These are phyloP conservation scores for Leishmania amazonensis DNA, from an alignment of 208 protist genomes.

Conservation along the genomic window DNA sequence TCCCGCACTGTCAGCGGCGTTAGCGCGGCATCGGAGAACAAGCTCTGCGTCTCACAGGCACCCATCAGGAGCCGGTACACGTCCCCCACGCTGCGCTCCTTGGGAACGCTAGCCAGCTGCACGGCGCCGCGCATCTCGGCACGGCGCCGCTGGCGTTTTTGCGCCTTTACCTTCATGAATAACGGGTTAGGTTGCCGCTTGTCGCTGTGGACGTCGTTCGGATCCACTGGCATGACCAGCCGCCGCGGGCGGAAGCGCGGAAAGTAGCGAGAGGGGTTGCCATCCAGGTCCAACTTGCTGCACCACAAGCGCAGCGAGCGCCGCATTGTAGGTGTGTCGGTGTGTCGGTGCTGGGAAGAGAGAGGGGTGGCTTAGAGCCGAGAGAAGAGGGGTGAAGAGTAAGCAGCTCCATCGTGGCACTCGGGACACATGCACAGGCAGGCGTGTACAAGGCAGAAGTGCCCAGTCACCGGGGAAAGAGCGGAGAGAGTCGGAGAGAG, in stretches of 20 bases:
- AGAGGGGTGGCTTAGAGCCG: background rate
- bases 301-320: constrained; percentile 25
- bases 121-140: constrained; percentile 63
- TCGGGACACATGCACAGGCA: background rate
- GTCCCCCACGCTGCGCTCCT: constrained; percentile 85
- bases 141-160: constrained; percentile 36
- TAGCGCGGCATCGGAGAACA: constrained; percentile 25
- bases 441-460: background rate
- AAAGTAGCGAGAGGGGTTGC: constrained; percentile 61
- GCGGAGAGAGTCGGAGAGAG: background rate
- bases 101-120: constrained; percentile 60
- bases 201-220: constrained; percentile 56
- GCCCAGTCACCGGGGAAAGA: background rate
- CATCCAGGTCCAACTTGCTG: constrained; percentile 50
- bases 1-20: constrained; percentile 23
- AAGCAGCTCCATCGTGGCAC: background rate
- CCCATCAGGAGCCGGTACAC: constrained; percentile 76
- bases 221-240: constrained; percentile 89
- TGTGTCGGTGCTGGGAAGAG: background rate
- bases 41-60: constrained; percentile 42
- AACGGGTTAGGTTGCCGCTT: constrained; percentile 59
- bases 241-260: constrained; percentile 82
- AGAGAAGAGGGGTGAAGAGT: background rate
- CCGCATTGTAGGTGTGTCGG: constrained; percentile 13
- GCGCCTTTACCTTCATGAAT: constrained; percentile 44